A percentile compares a stretch with the other conserved stretches of the same genome.
Evolutionary conservation across 164 flowering plant genomes (phyloP).

Genomic region (Nymphaea colorata): DNA sequence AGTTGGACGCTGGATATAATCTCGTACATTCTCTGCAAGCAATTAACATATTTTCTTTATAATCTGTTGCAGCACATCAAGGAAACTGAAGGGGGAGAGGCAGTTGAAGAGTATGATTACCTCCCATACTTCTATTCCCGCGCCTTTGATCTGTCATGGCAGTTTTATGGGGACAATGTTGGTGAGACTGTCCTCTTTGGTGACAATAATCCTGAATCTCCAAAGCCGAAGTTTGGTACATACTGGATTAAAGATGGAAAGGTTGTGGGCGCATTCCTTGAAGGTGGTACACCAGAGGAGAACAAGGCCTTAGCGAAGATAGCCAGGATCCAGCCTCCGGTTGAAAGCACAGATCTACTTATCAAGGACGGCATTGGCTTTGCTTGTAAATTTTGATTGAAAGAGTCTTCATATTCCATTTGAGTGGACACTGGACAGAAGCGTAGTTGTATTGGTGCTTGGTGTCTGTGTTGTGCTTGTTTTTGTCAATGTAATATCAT

Average conservation of each 20-base stretch:
- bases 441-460: neutral
- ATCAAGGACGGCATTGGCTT: constrained; percentile 58
- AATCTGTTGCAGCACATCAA: constrained; percentile 52
- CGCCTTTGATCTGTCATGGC: constrained; percentile 88
- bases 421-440: neutral
- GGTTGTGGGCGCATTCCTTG: constrained; percentile 78
- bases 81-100: constrained; percentile 69
- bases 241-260: constrained; percentile 95
- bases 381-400: constrained; percentile 52
- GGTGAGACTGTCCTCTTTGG: constrained; percentile 86
- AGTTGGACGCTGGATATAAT: too few relatives aligned
- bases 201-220: constrained; percentile 50
- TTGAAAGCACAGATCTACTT: constrained; percentile 37
- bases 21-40: too few relatives aligned
- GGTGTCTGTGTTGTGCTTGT: neutral
- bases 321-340: constrained; percentile 71
- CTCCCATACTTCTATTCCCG: constrained; percentile 97
- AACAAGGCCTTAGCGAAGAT: constrained; percentile 92
- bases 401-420: neutral
- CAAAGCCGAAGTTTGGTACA: constrained; percentile 70
- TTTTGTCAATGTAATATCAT: neutral
- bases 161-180: constrained; percentile 96
- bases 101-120: constrained; percentile 76
- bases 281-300: constrained; percentile 83
- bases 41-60: too few relatives aligned